Base-by-base conservation (phyloP, 176 grass and related monocot genomes). In the Bolboschoenus planiculmis region DNA sequence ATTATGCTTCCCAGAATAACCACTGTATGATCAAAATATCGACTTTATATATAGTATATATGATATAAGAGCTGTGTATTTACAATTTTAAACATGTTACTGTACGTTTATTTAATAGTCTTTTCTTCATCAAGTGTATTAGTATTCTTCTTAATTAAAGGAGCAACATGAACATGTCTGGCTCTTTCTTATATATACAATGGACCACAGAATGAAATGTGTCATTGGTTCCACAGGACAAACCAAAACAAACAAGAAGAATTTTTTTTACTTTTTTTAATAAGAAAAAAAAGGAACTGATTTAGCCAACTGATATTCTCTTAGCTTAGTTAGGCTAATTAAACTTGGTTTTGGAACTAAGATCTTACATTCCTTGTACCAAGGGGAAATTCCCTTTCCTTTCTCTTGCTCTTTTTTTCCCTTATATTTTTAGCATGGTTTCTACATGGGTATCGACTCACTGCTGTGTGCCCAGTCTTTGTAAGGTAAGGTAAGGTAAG, bases 351-450 rank as follows among this genome's bases (percentile, higher is more conserved):
- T 60, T 62, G 79, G 79, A 82, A 82, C 79, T 48, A 64, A 64
- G 37, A 65, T 82, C 39, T 82, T 82, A 82, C 51, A 85, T 85
- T 85, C 50, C 51, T 85, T 77, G 83, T 62, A 85, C 66, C 16
- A 62, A 33, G 15, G 27, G 15, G 27, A 42, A 55, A 64, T 81
- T 46, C 47, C 36, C 70, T 78, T 78, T 78, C 53, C 83, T 60
- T 85, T 78, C 70, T 59, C 36, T 84, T 30, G 50, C 56, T 62
- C 64, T 29, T 48, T 47, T 76, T 75, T n/a, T n/a, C n/a, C n/a
- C n/a, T n/a, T 43, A n/a, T 46, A 57, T 63, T 84, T 73, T 75
- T 59, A 58, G 82, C 65, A 84, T 48, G 42, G 82, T 75, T 84
- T 84, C 67, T 47, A 55, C 56, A 23, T 80, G 13, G 78, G 78